Evolutionary conservation across 1,139 yeast genomes (phyloP).

Genomic region (Yamadazyma siamensis): DNA sequence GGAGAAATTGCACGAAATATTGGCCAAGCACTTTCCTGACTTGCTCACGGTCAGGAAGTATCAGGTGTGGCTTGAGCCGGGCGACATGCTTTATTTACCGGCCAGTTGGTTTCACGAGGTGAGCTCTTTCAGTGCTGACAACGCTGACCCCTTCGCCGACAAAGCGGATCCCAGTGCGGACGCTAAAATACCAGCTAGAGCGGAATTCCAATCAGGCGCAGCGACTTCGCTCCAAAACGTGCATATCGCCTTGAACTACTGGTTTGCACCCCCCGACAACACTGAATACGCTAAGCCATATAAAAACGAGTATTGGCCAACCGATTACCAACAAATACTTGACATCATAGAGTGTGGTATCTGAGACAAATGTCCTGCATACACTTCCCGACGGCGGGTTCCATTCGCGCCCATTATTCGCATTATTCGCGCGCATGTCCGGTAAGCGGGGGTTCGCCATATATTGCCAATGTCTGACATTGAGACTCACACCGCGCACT

Average conservation of each 20-base stretch:
- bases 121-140: conserved; percentile 42
- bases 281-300: conserved; percentile 31
- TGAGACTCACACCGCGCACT: too few relatives aligned
- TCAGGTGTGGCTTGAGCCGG: conserved; percentile 51
- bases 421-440: too few relatives aligned
- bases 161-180: too few relatives aligned
- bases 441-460: too few relatives aligned
- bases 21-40: conserved; percentile 42
- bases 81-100: conserved; percentile 67
- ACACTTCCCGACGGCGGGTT: neutral
- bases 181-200: too few relatives aligned
- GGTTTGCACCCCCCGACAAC: conserved; percentile 67
- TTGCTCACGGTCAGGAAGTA: conserved; percentile 39
- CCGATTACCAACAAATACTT: conserved; percentile 33
- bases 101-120: conserved; percentile 86
- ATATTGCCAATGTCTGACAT: too few relatives aligned
- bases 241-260: conserved; percentile 67
- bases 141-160: too few relatives aligned
- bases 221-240: conserved; percentile 21
- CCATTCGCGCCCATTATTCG: too few relatives aligned
- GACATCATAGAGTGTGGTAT: neutral
- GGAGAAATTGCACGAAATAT: conserved; percentile 24
- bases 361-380: conserved; percentile 5
- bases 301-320: conserved; percentile 46
- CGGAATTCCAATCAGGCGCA: too few relatives aligned